A percentile compares a stretch with the other conserved stretches of the same genome.
These are phyloP conservation scores for Sicyos baderoa DNA, from an alignment of 306 rosid genomes.

Conservation along the genomic window DNA sequence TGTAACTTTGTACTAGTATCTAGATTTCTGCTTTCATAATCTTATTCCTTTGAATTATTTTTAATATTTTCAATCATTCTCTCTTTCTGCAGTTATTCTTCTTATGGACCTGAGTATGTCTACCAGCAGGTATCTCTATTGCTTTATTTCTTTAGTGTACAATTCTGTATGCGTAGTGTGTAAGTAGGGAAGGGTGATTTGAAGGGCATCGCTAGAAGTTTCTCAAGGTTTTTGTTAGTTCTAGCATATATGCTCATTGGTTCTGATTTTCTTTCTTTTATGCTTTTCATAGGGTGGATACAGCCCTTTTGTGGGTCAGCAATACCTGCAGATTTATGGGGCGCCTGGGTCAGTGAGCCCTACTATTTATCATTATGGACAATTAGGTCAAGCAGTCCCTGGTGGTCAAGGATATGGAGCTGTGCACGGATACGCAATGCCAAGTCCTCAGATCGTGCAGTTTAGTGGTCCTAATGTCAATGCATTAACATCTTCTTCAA, in stretches of 20 bases:
- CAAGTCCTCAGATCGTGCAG: constrained; percentile 73
- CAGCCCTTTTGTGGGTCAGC: constrained; percentile 71
- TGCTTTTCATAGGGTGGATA: constrained; percentile 45
- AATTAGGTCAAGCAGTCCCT: constrained; percentile 62
- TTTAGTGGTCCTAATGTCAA: constrained; percentile 69
- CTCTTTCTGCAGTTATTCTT: constrained; percentile 58
- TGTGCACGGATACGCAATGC: constrained; percentile 67
- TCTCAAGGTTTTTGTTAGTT: neutral
- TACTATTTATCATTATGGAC: constrained; percentile 71
- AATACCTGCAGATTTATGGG: constrained; percentile 79
- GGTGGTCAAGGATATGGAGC: constrained; percentile 70
- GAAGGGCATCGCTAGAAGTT: neutral
- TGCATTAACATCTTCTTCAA: constrained; percentile 59
- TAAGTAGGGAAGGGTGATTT: constrained; percentile 11
- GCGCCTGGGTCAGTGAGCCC: constrained; percentile 64
- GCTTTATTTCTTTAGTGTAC: constrained; percentile 14
- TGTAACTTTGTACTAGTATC: neutral
- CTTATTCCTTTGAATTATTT: neutral
- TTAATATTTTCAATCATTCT: neutral
- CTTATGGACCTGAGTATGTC: constrained; percentile 77
- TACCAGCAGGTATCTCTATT: constrained; percentile 62
- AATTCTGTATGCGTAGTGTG: constrained; percentile 5
- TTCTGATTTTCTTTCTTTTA: constrained; percentile 17
- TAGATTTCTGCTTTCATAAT: constrained; percentile 7
- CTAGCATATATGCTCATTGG: constrained; percentile 16